Evolutionary conservation across 805 yeast genomes (phyloP), one percentile per base, ranked within the genome.

Genomic region (Cyberlindnera bimundalis): DNA sequence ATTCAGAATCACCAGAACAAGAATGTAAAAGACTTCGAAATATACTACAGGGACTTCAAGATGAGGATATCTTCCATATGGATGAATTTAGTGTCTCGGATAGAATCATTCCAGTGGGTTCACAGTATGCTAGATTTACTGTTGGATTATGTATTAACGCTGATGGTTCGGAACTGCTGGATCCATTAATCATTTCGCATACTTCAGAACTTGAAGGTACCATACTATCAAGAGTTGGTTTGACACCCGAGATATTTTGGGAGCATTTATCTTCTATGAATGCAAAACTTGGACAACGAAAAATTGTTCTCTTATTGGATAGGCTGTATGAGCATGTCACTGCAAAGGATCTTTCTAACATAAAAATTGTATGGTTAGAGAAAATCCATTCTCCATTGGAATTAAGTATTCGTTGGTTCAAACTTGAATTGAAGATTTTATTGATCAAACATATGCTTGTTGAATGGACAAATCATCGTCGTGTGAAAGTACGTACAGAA

Each of bases 291-390:
- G 33, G 55, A 8, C 40, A 46, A 1, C 48, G 59, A 26, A 53
- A 47, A 14, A 51, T 59, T 5, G 51, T 59, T 1, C 15, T 68
- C 3, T 27, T 68, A 21, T 35, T 66, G 27, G 71, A 68, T 50
- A 48, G 58, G 28, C 45, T 65, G 11, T 54, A 64, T 44, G 51
- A 63, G 2, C 73, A 68, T 47, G 59, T 65, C 26, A 49, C 66
- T 14, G 66, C 69, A 4, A 50, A 55, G 5, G 58, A 60, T 9
- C 50, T 67, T 8, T 19, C 42, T 2, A 55, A 59, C 37, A 53
- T 68, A 33, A 48, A 53, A 8, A 38, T 68, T 5, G 42, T 56
- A 6, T 68, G 62, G 50, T 58, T 63, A 20, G 48, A 52, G 37
- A 40, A 55, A 31, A 29, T 37, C 24, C 25, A 19, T 2, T 43